Conservation (phyloP, 805 yeast species). For the Metschnikowia gelsemii region DNA sequence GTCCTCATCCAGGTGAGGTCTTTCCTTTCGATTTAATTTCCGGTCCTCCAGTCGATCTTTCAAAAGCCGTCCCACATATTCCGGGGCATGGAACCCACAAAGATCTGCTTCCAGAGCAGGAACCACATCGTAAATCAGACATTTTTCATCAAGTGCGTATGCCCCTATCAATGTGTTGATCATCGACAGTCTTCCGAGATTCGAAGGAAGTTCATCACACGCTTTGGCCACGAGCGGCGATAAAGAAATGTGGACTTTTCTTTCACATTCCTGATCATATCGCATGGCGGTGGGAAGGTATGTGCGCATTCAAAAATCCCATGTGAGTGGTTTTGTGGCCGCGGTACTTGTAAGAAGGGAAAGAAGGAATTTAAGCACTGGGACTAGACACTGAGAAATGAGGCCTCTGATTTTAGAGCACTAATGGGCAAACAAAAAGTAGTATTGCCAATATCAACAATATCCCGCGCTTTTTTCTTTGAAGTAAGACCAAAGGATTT, state of each 20-base stretch:
- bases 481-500: too few relatives aligned
- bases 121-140: constrained; percentile 26
- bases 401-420: too few relatives aligned
- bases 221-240: constrained; percentile 4
- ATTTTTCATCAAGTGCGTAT: constrained; percentile 32
- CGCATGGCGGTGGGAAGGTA: neutral
- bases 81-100: constrained; percentile 47
- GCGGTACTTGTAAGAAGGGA: too few relatives aligned
- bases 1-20: neutral
- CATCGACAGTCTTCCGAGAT: constrained; percentile 48
- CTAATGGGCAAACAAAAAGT: too few relatives aligned
- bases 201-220: constrained; percentile 48
- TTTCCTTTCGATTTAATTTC: constrained; percentile 11
- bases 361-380: too few relatives aligned
- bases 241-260: constrained; percentile 4
- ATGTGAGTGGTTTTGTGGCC: neutral
- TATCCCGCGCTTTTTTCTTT: too few relatives aligned
- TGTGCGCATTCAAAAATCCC: neutral
- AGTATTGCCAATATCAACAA: too few relatives aligned
- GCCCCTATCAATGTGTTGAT: constrained; percentile 44
- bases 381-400: too few relatives aligned
- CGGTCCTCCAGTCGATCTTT: constrained; percentile 5
- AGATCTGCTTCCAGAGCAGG: constrained; percentile 40
- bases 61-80: constrained; percentile 44
- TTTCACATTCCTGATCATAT: neutral